Evolutionary conservation across 1,284 basidiomycete genomes (phyloP).

Genomic region (Ganoderma boninense): DNA sequence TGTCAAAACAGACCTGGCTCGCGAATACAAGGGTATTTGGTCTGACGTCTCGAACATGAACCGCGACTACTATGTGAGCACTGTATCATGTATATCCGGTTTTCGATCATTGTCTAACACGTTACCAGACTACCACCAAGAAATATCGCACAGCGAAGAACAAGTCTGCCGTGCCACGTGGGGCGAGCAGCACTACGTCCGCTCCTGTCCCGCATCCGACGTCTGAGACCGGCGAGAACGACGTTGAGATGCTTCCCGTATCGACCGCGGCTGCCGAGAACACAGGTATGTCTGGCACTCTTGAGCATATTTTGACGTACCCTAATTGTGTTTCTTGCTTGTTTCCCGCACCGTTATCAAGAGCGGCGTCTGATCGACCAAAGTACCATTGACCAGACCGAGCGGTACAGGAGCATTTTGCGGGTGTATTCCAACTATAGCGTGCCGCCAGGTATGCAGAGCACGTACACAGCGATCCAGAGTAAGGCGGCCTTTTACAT

Average conservation of each 20-base stretch:
- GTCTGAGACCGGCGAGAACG: background rate
- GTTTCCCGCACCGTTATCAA: background rate
- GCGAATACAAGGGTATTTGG: background rate
- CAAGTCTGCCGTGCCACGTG: too few species aligned
- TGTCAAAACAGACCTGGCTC: background rate
- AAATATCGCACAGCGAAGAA: background rate
- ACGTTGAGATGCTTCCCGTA: slow-evolving; percentile 1
- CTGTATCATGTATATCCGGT: background rate
- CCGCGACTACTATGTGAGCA: background rate
- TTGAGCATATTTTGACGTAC: background rate
- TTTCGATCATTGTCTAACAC: background rate
- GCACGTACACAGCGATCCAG: background rate
- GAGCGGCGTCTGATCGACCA: background rate
- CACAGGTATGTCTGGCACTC: background rate
- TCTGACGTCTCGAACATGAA: background rate
- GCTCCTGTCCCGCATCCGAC: background rate
- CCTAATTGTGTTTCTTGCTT: background rate
- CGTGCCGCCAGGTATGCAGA: slow-evolving; percentile 13
- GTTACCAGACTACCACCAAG: background rate
- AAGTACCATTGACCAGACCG: background rate
- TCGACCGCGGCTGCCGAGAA: background rate
- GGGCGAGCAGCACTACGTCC: too few species aligned
- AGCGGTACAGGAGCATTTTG: background rate
- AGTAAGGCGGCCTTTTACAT: background rate
- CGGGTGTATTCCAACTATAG: background rate